These are phyloP conservation scores for Chlorella sp. DNA, from an alignment of 139 green algal genomes.

Conservation along the genomic window DNA sequence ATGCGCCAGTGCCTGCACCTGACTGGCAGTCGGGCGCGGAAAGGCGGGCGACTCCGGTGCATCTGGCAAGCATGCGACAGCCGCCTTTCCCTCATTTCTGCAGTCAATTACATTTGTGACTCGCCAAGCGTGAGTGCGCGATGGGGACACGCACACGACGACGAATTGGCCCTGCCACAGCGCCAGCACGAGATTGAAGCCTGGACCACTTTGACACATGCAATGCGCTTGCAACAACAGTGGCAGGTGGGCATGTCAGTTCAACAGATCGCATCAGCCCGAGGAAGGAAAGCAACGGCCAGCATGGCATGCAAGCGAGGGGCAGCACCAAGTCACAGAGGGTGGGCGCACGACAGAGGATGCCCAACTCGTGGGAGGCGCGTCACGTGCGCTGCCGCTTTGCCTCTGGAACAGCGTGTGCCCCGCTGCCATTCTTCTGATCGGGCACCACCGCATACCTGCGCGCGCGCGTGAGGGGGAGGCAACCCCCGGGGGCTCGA, in stretches of 20 bases:
- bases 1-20: too few relatives aligned
- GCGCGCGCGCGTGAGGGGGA: constrained; percentile 12
- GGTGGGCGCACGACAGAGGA: background rate
- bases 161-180: background rate
- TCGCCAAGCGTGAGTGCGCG: too few relatives aligned
- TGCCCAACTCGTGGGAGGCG: background rate
- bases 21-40: too few relatives aligned
- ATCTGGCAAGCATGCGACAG: too few relatives aligned
- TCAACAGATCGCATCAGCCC: background rate
- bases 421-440: background rate
- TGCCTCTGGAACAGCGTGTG: constrained; percentile 21
- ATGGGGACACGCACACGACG: too few relatives aligned
- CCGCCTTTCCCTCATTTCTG: too few relatives aligned
- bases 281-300: background rate
- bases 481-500: background rate
- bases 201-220: background rate
- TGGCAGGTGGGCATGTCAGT: background rate
- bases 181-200: background rate
- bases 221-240: background rate
- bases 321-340: background rate
- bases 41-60: too few relatives aligned
- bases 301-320: background rate
- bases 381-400: constrained; percentile 15
- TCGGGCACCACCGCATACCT: constrained; percentile 59
- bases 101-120: too few relatives aligned